These are phyloP conservation scores for Theobroma grandiflorum DNA, from an alignment of 441 rosid species.

Conservation along the genomic window DNA sequence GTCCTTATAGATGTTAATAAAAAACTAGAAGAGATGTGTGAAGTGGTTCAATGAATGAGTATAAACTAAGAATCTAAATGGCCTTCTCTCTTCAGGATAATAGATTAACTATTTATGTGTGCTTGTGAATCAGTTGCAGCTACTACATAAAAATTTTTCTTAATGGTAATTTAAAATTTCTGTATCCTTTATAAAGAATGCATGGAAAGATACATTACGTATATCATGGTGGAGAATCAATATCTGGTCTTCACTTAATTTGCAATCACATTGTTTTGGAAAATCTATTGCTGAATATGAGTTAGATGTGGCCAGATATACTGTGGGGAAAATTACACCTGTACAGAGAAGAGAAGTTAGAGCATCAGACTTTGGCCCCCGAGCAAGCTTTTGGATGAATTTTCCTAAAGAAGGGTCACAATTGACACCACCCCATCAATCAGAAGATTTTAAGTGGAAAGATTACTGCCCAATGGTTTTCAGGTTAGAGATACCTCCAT, in stretches of 20 bases:
- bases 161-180: constrained; percentile 9
- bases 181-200: constrained; percentile 9
- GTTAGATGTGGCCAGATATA: constrained; percentile 65
- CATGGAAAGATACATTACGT: constrained; percentile 21
- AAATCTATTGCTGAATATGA: constrained; percentile 29
- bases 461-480: constrained; percentile 99
- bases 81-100: neutral
- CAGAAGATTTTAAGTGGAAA: constrained; percentile 96
- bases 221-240: constrained; percentile 15
- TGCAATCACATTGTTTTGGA: constrained; percentile 17
- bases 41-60: constrained; percentile 13
- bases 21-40: constrained; percentile 8
- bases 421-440: constrained; percentile 90
- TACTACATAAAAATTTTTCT: constrained; percentile 10
- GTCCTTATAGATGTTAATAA: constrained; percentile 8
- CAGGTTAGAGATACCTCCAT: constrained; percentile 61
- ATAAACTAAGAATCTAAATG: constrained; percentile 3
- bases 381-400: constrained; percentile 96
- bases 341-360: constrained; percentile 93
- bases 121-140: constrained; percentile 22
- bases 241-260: constrained; percentile 11
- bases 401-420: constrained; percentile 95
- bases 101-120: constrained; percentile 1
- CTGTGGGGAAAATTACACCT: constrained; percentile 98
- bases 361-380: constrained; percentile 86